Evolutionary conservation across 495 filamentous ascomycete species (phyloP), one percentile per base, ranked within the genome.

Genomic region (Copromyces sp.): DNA sequence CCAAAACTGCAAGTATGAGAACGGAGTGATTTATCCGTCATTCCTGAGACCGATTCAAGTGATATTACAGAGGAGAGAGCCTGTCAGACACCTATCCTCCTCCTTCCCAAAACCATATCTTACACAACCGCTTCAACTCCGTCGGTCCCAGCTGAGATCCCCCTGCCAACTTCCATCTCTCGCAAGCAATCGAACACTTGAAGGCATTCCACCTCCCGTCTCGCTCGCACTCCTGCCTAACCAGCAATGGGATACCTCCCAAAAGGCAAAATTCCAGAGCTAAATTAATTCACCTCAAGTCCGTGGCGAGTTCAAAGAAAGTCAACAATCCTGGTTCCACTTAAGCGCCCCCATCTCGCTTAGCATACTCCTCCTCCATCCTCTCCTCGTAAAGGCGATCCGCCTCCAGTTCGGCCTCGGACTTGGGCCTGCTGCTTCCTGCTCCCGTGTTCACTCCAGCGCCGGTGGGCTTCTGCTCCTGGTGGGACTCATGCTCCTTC

Each of bases 341-440:
- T 78, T 77, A 92, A 39, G 90, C 89, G 45, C 91, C 90, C 1
- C 91, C 90, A 75, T 92, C 90, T 68, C 90, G 80, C 84, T 92
- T 92, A n/a, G 91, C 90, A 78, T 93, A 92, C 80, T 93, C 90
- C 47, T 92, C 91, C 83, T 91, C 89, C 74, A 92, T 92, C n/a
- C 86, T 82, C 82, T 92, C 90, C 77, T 91, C 88, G 69, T 92
- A 93, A 17, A 86, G 72, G 35, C 83, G 83, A 73, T 91, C 89
- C 3, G 87, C 89, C 76, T 89, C 88, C 32, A 78, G 39, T 72
- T 84, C 82, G 1, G 77, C 81, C 72, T 80, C 80, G 1, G 82
- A 83, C 76, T 82, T 84, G 32, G 76, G 74, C 69, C 82, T 72
- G 6, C 77, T 82, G 1, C 73, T 76, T 1, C 82, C 82, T 0